phyloP scores from a whole-genome alignment of 2,329 filamentous ascomycete genomes.

The Hypoxylon sp. region DNA sequence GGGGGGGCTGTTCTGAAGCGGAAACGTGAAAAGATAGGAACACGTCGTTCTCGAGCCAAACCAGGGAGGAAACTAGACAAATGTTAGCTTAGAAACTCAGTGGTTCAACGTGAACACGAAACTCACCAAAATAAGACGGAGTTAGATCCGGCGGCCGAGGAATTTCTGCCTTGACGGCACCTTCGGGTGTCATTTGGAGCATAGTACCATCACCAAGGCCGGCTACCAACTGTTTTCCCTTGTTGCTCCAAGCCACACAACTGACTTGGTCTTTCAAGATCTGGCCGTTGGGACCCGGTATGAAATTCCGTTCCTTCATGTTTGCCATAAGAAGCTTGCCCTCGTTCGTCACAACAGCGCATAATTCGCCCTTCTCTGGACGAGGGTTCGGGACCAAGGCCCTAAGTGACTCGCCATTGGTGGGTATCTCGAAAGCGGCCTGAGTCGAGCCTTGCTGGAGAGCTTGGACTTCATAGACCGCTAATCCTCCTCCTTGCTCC shows the following conservation, averaged over 20 bases:
- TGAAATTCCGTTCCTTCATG: conserved; percentile 75
- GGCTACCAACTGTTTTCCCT: conserved; percentile 92
- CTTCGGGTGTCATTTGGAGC: conserved; percentile 86
- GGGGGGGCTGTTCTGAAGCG: conserved; percentile 69
- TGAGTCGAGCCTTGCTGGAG: conserved; percentile 77
- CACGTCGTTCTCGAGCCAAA: conserved; percentile 90
- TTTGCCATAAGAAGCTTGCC: conserved; percentile 90
- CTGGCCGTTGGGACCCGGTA: conserved; percentile 71
- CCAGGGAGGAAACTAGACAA: conserved; percentile 78
- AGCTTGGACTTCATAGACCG: conserved; percentile 82
- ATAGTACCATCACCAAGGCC: conserved; percentile 86
- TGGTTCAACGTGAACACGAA: conserved; percentile 21
- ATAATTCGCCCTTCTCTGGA: conserved; percentile 78
- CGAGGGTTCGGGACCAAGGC: conserved; percentile 86
- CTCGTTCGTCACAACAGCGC: conserved; percentile 83
- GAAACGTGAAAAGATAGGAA: conserved; percentile 87
- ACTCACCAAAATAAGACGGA: conserved; percentile 76
- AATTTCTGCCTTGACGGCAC: conserved; percentile 81
- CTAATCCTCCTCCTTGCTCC: conserved; percentile 84
- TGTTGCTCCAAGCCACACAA: conserved; percentile 91
- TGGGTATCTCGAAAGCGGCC: conserved; percentile 81
- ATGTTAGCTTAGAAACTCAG: conserved; percentile 47
- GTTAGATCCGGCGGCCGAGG: conserved; percentile 80
- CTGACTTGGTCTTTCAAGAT: conserved; percentile 81
- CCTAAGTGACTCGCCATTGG: conserved; percentile 81